Evolutionary conservation across 176 grass and related monocot species (phyloP).

Genomic region (Calamus simplicifolius): DNA sequence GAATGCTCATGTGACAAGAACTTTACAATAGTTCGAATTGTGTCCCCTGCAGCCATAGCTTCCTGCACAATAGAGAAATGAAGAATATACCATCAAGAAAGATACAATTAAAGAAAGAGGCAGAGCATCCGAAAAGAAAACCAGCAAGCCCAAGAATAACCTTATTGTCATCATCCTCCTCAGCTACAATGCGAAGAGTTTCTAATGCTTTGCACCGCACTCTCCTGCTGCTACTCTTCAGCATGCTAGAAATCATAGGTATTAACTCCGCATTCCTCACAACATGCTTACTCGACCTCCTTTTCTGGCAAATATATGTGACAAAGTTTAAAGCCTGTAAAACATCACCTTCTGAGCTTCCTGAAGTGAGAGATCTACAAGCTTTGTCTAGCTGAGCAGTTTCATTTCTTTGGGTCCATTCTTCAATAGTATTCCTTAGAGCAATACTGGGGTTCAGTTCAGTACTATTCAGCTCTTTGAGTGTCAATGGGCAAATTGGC

Average conservation of each 20-base stretch:
- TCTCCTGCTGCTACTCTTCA: constrained; percentile 65
- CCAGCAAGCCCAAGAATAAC: constrained; percentile 26
- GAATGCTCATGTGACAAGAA: constrained; percentile 64
- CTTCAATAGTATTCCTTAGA: constrained; percentile 74
- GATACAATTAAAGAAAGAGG: constrained; percentile 1
- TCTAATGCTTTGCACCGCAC: constrained; percentile 55
- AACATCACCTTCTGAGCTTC: constrained; percentile 54
- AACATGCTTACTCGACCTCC: constrained; percentile 42
- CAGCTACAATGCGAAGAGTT: constrained; percentile 54
- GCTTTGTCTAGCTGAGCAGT: constrained; percentile 64
- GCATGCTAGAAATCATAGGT: constrained; percentile 54
- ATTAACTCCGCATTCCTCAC: constrained; percentile 55
- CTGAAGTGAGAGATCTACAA: constrained; percentile 40
- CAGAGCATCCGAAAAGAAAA: constrained; percentile 6
- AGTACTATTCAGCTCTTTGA: constrained; percentile 53
- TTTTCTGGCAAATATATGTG: constrained; percentile 53
- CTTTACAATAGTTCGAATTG: constrained; percentile 90
- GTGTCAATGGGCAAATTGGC: constrained; percentile 67
- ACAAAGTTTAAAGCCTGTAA: constrained; percentile 67
- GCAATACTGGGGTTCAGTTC: constrained; percentile 87
- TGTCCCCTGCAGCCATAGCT: constrained; percentile 69
- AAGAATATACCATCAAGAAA: constrained; percentile 1
- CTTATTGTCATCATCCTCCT: constrained; percentile 87
- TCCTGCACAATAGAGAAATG: constrained; percentile 34
- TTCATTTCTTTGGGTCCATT: constrained; percentile 86